Base-by-base conservation (phyloP, 257 asterid species). In the Perilla frutescens region DNA sequence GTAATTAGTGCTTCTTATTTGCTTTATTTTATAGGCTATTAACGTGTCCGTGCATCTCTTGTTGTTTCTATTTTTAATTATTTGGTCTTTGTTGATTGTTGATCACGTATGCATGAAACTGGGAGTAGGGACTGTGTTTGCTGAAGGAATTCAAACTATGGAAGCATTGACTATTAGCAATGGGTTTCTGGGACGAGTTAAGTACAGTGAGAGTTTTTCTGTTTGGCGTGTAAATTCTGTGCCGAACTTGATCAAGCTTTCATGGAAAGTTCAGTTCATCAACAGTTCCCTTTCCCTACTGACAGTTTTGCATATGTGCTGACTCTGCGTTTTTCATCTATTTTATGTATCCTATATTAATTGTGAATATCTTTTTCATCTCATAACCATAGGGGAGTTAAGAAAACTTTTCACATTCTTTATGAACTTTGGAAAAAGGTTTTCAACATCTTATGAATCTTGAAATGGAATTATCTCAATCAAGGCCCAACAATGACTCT, bases 1-100 rank as follows among this genome's bases (percentile, higher is more conserved):
- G 98, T 93, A 88, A 73, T 14, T 74, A 43, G 55, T 14, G 36
- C 58, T 74, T 62, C 34, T 3, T 1, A 36, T 47, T 34, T 62
- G 26, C 47, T 29, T 3, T 41, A 8, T 66, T 50, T 57, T 26
- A 44, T 34, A 53, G 34, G 14, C 41, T 56, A 66, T 62, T 61
- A 29, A 39, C 13, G 60, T 65, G 32, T 58, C 20, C 13, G 43
- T 31, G 54, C 34, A 1, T 51, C 3, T 44, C 2, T 5, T 7
- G 1, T 44, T 44, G 1, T 14, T 20, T 9, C 13, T n/a, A 7
- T 0, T 7, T 4, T n/a, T 51, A 20, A 15, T 54, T 34, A 58
- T 12, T 4, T 32, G 10, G 9, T 41, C 6, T 29, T 10, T 11
- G 9, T 39, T 70, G 66, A 63, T 61, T 60, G 63, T 43, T 43